phyloP scores from a whole-genome alignment of 148 eudicot genomes.

The Fagopyrum tataricum region DNA sequence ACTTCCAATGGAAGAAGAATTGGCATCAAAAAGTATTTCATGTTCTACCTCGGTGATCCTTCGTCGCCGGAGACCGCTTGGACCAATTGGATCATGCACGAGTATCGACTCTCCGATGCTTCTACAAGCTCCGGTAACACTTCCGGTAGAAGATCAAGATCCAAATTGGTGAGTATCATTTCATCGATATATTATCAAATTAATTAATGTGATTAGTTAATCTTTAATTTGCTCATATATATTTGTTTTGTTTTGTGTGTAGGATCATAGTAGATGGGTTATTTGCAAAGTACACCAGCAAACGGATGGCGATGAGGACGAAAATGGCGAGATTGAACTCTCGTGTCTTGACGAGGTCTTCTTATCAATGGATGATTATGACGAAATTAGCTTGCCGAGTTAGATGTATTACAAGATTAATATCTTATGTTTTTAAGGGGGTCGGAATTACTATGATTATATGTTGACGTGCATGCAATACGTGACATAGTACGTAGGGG shows the following conservation, averaged over 20 bases:
- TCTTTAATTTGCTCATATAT: not conserved
- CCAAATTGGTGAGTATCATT: not conserved
- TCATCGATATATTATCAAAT: not conserved
- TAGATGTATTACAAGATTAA: not conserved
- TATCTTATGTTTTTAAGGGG: too few species aligned
- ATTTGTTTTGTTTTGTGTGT: not conserved
- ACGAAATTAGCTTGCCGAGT: too few species aligned
- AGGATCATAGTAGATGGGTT: constrained; percentile 82
- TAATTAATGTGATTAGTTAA: too few species aligned
- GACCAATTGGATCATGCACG: constrained; percentile 57
- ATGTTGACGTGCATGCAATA: too few species aligned
- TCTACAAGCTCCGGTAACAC: not conserved
- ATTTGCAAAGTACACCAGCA: constrained; percentile 68
- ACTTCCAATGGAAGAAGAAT: constrained; percentile 30
- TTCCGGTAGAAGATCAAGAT: constrained; percentile 11
- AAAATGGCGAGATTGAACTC: too few species aligned
- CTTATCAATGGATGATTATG: too few species aligned
- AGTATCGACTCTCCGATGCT: constrained; percentile 54
- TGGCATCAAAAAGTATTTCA: constrained; percentile 49
- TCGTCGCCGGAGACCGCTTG: constrained; percentile 24
- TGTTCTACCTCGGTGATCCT: constrained; percentile 47
- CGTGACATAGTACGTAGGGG: too few species aligned
- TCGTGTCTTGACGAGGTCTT: too few species aligned
- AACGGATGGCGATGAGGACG: constrained; percentile 30
- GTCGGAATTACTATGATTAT: too few species aligned